Percentiles rank a stretch among this genome's conserved stretches.
Conservation (phyloP, 2,329 filamentous ascomycete genomes). For the Magnaporthiopsis poae region DNA sequence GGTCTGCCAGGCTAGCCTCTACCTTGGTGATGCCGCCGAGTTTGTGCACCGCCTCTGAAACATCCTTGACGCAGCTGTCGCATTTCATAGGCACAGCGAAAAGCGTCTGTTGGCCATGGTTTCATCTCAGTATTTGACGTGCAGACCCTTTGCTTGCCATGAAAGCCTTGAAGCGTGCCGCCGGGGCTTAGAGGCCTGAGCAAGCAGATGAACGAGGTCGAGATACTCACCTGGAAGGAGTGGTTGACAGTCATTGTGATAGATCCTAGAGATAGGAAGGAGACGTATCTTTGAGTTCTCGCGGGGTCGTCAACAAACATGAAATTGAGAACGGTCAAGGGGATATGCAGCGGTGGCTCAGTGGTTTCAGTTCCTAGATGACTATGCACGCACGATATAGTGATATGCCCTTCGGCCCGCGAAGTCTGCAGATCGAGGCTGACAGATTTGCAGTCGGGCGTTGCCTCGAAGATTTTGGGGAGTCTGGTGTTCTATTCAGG, state of each 20-base stretch:
- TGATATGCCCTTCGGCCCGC: no score
- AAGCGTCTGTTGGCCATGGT: slow-evolving; percentile 53
- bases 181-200: no score
- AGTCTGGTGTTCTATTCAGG: not conserved
- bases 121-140: slow-evolving; percentile 3
- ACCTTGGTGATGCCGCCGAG: slow-evolving; percentile 74
- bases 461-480: not conserved
- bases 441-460: not conserved
- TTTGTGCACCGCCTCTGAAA: slow-evolving; percentile 68
- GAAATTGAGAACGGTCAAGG: no score
- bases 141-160: not conserved
- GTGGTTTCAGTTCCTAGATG: not conserved
- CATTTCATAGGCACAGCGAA: slow-evolving; percentile 94
- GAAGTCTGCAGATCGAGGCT: not conserved
- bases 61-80: slow-evolving; percentile 75
- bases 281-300: slow-evolving; percentile 48
- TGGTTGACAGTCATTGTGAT: slow-evolving; percentile 33
- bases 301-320: not conserved
- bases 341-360: no score
- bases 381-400: not conserved
- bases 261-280: slow-evolving; percentile 67
- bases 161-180: not conserved
- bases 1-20: slow-evolving; percentile 69
- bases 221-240: slow-evolving; percentile 33
- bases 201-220: not conserved